Evolutionary conservation across 208 protist species (phyloP), one percentile per base, ranked within the genome.

Genomic region (Histomonas meleagridis): DNA sequence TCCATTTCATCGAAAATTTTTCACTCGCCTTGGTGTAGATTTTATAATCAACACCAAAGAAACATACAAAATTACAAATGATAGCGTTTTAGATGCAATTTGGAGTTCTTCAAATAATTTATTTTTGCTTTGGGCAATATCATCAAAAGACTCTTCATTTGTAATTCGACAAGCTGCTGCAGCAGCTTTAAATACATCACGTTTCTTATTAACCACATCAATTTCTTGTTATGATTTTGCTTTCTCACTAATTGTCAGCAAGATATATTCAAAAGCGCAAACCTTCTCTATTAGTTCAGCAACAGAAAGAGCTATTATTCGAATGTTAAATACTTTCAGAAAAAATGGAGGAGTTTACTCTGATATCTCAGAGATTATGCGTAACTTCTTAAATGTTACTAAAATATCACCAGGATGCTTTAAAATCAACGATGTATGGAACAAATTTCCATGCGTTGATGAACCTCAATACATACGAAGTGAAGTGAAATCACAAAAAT

Each of bases 21-120:
- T 86, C 14, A 86, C 51, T n/a, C n/a, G 9, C 38, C n/a, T 86
- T 55, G 76, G 76, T 26, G 46, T 86, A 38, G 76, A 86, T 86
- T 86, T 51, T 57, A 55, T 86, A 9, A 28, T 86, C 16, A 43
- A 86, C 16, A 12, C 51, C 38, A 46, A 51, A 35, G 46, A 86
- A 12, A 12, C 76, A 21, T n/a, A 46, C 0, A 86, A 86, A 55
- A 86, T 86, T 32, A 23, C 46, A 5, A 46, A 55, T 55, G 76
- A 86, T 86, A 86, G 0, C 0, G 16, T 48, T n/a, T n/a, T 43
- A 18, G 76, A 86, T 32, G 23, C 35, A 18, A 32, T 51, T 55
- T 86, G 38, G 46, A 14, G 16, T n/a, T 26, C 46, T 1, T 26
- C 46, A 12, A 26, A 12, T 57, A 40, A 55, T 38, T 16, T 32